These are phyloP conservation scores for Leptographium lundbergii DNA, from an alignment of 2,329 filamentous ascomycete genomes.

Conservation along the genomic window DNA sequence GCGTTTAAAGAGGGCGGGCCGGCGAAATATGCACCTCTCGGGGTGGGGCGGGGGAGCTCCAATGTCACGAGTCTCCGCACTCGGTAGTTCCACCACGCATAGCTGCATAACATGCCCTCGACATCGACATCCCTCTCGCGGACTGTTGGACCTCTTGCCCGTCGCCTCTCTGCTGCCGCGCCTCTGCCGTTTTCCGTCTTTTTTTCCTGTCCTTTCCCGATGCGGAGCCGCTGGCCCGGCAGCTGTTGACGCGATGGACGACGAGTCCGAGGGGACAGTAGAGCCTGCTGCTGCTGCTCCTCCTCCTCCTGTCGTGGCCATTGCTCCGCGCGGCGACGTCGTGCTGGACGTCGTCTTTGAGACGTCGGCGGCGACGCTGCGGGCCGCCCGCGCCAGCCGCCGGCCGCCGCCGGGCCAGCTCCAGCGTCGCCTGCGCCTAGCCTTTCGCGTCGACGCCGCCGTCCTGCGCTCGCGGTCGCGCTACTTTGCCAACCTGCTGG, in stretches of 20 bases:
- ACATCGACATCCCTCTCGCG: too few relatives aligned
- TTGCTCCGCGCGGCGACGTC: slow-evolving; percentile 48
- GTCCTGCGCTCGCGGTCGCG: slow-evolving; percentile 48
- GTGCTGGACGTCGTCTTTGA: slow-evolving; percentile 55
- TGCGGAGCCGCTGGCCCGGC: slow-evolving; percentile 2
- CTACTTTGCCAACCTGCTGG: slow-evolving; percentile 58
- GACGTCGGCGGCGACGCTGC: slow-evolving; percentile 39
- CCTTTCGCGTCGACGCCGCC: slow-evolving; percentile 48
- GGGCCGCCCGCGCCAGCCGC: slow-evolving; percentile 23
- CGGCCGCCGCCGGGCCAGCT: slow-evolving; percentile 3
- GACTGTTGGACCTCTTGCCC: background rate
- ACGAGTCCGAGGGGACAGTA: slow-evolving; percentile 9
- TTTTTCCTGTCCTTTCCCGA: background rate
- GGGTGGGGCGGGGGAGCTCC: too few relatives aligned
- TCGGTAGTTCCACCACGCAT: too few relatives aligned
- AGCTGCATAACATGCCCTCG: too few relatives aligned
- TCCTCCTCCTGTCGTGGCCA: slow-evolving; percentile 26
- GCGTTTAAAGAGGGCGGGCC: background rate
- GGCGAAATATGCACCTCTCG: background rate
- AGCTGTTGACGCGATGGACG: slow-evolving; percentile 11
- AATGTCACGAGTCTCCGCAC: too few relatives aligned
- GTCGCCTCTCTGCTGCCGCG: background rate
- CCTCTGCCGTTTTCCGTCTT: background rate
- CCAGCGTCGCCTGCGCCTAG: slow-evolving; percentile 18
- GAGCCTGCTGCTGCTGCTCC: too few relatives aligned